phyloP scores from a whole-genome alignment of 2,329 filamentous ascomycete genomes.

The Epichloe glyceriae region DNA sequence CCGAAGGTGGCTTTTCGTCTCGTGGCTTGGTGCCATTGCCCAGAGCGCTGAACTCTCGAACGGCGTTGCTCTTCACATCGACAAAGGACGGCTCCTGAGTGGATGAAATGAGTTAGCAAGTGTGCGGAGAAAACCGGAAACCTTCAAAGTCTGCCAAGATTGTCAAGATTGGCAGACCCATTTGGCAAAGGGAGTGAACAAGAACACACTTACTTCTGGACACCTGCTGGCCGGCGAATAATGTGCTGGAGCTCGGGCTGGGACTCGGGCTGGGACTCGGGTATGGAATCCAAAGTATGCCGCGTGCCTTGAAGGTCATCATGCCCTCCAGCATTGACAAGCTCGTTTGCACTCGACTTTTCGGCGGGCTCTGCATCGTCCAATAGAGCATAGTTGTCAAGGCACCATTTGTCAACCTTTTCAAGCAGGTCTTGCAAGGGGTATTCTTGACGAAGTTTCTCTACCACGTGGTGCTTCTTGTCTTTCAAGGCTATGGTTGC shows the following conservation, averaged over 20 bases:
- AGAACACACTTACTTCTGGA: conserved; percentile 1
- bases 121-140: too few species aligned
- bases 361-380: not conserved
- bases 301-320: not conserved
- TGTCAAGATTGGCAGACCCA: not conserved
- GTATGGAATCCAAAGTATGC: not conserved
- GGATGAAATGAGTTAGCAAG: not conserved
- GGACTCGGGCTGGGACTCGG: not conserved
- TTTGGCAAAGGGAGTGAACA: not conserved
- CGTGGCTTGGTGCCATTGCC: not conserved
- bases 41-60: not conserved
- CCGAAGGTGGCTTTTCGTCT: not conserved
- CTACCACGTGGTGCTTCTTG: conserved; percentile 5
- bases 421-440: conserved; percentile 10
- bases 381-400: conserved; percentile 7
- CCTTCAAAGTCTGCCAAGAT: not conserved
- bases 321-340: not conserved
- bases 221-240: not conserved
- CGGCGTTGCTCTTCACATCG: not conserved
- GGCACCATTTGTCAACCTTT: conserved; percentile 10
- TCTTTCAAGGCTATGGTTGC: not conserved
- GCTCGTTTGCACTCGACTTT: not conserved
- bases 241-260: not conserved
- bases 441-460: conserved; percentile 9
- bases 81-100: not conserved